Conservation (phyloP, 331 rosid species). For the Erythrophleum ivorense region DNA sequence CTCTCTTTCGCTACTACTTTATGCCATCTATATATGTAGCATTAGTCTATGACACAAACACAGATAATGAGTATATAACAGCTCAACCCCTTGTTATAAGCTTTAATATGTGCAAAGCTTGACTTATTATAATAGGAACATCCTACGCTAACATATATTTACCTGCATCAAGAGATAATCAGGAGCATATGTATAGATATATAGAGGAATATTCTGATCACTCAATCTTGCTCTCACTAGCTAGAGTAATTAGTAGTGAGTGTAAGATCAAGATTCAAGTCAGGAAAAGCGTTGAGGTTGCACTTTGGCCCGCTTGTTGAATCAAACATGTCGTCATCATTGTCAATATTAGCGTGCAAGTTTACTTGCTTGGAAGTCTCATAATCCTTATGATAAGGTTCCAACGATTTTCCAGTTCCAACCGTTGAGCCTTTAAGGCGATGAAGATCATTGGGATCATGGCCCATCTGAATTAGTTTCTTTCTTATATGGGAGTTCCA, state of each 20-base stretch:
- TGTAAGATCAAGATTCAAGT: constrained; percentile 47
- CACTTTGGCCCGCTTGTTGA: constrained; percentile 24
- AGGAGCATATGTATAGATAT: neutral
- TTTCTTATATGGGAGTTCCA: constrained; percentile 51
- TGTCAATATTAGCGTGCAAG: neutral
- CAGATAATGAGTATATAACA: neutral
- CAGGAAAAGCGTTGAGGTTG: constrained; percentile 42
- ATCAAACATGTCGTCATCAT: neutral
- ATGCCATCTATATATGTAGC: too few species aligned
- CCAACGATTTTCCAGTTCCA: neutral
- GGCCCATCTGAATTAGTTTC: constrained; percentile 39
- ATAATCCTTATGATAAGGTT: neutral
- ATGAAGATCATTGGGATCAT: constrained; percentile 37
- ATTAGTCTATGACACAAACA: neutral
- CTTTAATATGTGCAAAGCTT: neutral
- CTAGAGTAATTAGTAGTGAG: neutral
- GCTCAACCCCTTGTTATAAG: neutral
- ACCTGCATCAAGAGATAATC: neutral
- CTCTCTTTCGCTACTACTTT: neutral
- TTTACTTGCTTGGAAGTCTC: neutral
- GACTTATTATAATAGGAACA: neutral
- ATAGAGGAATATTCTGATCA: neutral
- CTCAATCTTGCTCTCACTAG: neutral
- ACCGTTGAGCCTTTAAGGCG: neutral
- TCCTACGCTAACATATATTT: neutral